These are phyloP conservation scores for Candida ponderosae DNA, from an alignment of 805 yeast genomes.

Conservation along the genomic window DNA sequence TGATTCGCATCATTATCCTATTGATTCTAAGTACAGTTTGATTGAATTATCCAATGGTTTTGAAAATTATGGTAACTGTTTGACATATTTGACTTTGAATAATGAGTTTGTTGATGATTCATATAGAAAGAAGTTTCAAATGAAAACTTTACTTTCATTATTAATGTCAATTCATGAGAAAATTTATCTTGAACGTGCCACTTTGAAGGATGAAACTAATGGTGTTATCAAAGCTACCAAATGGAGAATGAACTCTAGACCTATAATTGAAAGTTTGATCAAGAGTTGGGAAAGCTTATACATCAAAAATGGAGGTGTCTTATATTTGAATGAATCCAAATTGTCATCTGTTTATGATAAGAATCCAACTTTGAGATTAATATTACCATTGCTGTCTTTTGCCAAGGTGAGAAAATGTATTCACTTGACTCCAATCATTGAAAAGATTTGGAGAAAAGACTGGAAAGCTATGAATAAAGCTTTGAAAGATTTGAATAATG, in stretches of 20 bases:
- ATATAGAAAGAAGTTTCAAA: constrained; percentile 30
- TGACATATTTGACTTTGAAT: constrained; percentile 36
- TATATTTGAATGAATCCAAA: constrained; percentile 43
- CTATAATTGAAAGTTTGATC: constrained; percentile 47
- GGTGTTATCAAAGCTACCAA: constrained; percentile 41
- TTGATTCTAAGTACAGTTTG: constrained; percentile 47
- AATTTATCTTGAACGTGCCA: constrained; percentile 44
- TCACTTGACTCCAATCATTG: constrained; percentile 52
- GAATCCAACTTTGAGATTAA: constrained; percentile 51
- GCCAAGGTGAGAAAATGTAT: constrained; percentile 62
- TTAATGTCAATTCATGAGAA: constrained; percentile 62
- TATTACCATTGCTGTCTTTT: constrained; percentile 57
- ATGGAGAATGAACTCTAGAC: constrained; percentile 62
- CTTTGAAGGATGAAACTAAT: constrained; percentile 26
- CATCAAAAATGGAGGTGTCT: constrained; percentile 54
- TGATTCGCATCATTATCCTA: constrained; percentile 25
- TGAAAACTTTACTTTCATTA: constrained; percentile 44
- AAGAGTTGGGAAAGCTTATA: constrained; percentile 64
- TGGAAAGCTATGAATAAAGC: constrained; percentile 59
- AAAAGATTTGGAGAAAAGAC: constrained; percentile 54
- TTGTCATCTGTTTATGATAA: constrained; percentile 35
- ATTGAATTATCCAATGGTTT: constrained; percentile 50
- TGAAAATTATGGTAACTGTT: constrained; percentile 36
- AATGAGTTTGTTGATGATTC: constrained; percentile 30
- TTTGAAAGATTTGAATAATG: constrained; percentile 37